Evolutionary conservation across 1,284 basidiomycete genomes (phyloP).

Genomic region (Schizopora paradoxa): DNA sequence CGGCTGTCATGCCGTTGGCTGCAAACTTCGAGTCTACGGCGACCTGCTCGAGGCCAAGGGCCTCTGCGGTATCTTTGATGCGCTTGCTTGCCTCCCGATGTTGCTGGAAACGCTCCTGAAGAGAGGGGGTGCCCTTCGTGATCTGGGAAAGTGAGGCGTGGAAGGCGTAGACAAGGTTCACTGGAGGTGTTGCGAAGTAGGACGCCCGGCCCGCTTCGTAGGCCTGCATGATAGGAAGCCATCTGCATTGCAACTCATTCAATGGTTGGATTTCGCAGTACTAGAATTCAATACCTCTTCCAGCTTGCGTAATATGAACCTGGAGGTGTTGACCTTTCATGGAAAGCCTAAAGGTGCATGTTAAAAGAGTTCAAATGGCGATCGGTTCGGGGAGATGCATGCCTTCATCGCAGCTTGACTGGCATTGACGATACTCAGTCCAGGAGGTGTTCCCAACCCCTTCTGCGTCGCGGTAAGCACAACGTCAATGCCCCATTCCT

Average conservation of each 20-base stretch:
- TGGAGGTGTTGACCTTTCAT: slow-evolving; percentile 65
- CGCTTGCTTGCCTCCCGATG: slow-evolving; percentile 73
- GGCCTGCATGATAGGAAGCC: slow-evolving; percentile 91
- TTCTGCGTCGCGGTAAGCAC: slow-evolving; percentile 92
- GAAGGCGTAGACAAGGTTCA: slow-evolving; percentile 92
- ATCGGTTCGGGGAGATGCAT: too few species aligned
- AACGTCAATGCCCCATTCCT: slow-evolving; percentile 91
- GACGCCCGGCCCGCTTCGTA: slow-evolving; percentile 72
- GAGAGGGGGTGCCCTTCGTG: slow-evolving; percentile 49
- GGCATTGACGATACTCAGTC: slow-evolving; percentile 82
- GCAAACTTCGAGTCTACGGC: slow-evolving; percentile 56
- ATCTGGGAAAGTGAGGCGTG: slow-evolving; percentile 77
- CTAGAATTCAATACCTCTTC: slow-evolving; percentile 68
- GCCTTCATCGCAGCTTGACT: slow-evolving; percentile 78
- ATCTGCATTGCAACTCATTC: too few species aligned
- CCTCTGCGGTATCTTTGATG: slow-evolving; percentile 67
- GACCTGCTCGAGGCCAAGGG: slow-evolving; percentile 73
- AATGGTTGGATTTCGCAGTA: too few species aligned
- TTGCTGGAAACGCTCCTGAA: slow-evolving; percentile 76
- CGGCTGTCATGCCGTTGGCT: slow-evolving; percentile 94
- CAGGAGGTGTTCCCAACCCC: slow-evolving; percentile 93
- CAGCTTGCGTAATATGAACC: slow-evolving; percentile 86
- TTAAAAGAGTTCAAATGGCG: neutral
- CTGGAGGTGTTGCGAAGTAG: slow-evolving; percentile 94
- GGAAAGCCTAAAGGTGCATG: too few species aligned